Conservation (phyloP, 441 rosid species). For the Theobroma grandiflorum region DNA sequence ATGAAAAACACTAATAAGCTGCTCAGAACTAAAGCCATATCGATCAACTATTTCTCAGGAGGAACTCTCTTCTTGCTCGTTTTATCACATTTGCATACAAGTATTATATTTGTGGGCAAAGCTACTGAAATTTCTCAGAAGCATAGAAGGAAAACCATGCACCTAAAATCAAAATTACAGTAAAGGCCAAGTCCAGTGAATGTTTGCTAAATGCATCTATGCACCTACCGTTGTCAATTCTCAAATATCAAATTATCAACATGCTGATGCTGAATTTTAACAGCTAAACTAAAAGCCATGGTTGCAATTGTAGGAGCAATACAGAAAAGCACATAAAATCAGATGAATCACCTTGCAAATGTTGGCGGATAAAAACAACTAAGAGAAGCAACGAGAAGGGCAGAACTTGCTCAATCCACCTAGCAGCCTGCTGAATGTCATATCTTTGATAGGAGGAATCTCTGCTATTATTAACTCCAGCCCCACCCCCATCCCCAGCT, state of each 20-base stretch:
- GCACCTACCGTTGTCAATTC: neutral
- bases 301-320: neutral
- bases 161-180: constrained; percentile 12
- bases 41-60: constrained; percentile 8
- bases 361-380: constrained; percentile 84
- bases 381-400: constrained; percentile 80
- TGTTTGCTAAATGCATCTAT: neutral
- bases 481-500: constrained; percentile 41
- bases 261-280: neutral
- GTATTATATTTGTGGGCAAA: neutral
- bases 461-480: constrained; percentile 52
- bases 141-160: neutral
- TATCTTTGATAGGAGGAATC: constrained; percentile 80
- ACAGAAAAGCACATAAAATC: neutral
- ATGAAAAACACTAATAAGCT: constrained; percentile 12
- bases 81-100: neutral
- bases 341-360: constrained; percentile 66
- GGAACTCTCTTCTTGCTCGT: neutral
- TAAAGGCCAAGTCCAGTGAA: neutral
- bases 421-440: constrained; percentile 85
- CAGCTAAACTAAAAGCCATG: neutral
- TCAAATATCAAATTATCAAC: neutral
- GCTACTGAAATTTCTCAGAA: neutral
- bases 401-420: constrained; percentile 84
- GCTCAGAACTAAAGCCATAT: neutral